These are phyloP conservation scores for Fusarium pseudocircinatum DNA, from an alignment of 2,329 filamentous ascomycete genomes.

Conservation along the genomic window DNA sequence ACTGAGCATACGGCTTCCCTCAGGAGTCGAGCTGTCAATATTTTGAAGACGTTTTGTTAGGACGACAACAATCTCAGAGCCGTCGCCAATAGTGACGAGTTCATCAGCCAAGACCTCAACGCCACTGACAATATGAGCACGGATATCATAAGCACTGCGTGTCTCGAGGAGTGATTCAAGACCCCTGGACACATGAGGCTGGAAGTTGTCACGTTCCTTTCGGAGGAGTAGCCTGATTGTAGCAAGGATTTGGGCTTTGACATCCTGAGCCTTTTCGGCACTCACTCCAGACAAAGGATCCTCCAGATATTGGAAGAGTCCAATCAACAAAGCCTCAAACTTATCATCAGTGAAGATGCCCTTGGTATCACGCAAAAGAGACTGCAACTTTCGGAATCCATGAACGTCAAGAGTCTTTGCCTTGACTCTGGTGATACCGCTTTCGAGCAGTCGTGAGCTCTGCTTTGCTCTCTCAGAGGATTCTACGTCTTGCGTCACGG, in stretches of 20 bases:
- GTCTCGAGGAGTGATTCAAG: constrained; percentile 74
- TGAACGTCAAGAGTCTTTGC: constrained; percentile 79
- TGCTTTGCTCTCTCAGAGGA: constrained; percentile 64
- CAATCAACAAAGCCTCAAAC: constrained; percentile 73
- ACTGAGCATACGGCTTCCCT: constrained; percentile 63
- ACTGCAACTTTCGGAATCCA: constrained; percentile 81
- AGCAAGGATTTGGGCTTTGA: constrained; percentile 78
- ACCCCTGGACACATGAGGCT: constrained; percentile 72
- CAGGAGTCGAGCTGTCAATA: constrained; percentile 53
- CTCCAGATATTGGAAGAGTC: constrained; percentile 78
- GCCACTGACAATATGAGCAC: constrained; percentile 77
- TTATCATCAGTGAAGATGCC: constrained; percentile 72
- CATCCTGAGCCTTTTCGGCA: constrained; percentile 73
- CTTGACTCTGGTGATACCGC: constrained; percentile 78
- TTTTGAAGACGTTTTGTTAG: constrained; percentile 59
- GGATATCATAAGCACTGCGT: constrained; percentile 72
- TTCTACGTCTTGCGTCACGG: constrained; percentile 35
- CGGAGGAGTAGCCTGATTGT: constrained; percentile 79
- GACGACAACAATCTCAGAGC: constrained; percentile 66
- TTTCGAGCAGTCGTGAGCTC: constrained; percentile 72
- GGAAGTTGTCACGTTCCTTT: constrained; percentile 72
- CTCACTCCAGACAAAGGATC: constrained; percentile 64
- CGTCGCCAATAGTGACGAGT: constrained; percentile 72
- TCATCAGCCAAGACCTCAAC: constrained; percentile 79
- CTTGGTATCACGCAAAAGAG: constrained; percentile 73